Conservation (phyloP, 371 early-diverging fungal genomes). For the Mucor racemosus region DNA sequence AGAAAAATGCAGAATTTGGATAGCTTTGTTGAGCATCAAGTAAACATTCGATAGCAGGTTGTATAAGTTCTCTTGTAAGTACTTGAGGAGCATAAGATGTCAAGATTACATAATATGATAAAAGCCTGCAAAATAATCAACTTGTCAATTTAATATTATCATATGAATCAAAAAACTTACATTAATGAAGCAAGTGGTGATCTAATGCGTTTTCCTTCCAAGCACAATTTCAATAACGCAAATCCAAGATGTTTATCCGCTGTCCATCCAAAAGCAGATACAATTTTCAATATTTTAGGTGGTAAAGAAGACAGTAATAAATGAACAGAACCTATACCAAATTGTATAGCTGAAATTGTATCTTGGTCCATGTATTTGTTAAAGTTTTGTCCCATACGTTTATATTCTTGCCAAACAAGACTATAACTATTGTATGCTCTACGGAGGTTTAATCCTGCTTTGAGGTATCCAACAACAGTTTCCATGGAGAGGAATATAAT, state of each 20-base stretch:
- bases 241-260: slow-evolving; percentile 66
- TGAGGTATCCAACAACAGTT: slow-evolving; percentile 62
- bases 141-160: no score
- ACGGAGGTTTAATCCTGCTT: slow-evolving; percentile 63
- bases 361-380: slow-evolving; percentile 46
- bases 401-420: slow-evolving; percentile 56
- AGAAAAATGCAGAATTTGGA: slow-evolving; percentile 68
- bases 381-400: slow-evolving; percentile 51
- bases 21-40: slow-evolving; percentile 60
- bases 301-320: slow-evolving; percentile 63
- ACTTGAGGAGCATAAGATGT: slow-evolving; percentile 55
- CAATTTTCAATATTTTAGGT: slow-evolving; percentile 58
- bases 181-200: slow-evolving; percentile 64
- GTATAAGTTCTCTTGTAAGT: slow-evolving; percentile 44
- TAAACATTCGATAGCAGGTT: slow-evolving; percentile 63
- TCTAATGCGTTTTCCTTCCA: slow-evolving; percentile 59
- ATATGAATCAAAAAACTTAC: slow-evolving; percentile 40
- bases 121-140: slow-evolving; percentile 19
- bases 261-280: slow-evolving; percentile 62
- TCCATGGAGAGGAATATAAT: slow-evolving; percentile 61
- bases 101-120: slow-evolving; percentile 48
- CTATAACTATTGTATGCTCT: slow-evolving; percentile 57
- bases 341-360: slow-evolving; percentile 52
- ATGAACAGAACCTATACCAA: slow-evolving; percentile 66
- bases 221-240: slow-evolving; percentile 56